Base-by-base conservation (phyloP, 1,284 basidiomycete genomes). In the Somion occarium region DNA sequence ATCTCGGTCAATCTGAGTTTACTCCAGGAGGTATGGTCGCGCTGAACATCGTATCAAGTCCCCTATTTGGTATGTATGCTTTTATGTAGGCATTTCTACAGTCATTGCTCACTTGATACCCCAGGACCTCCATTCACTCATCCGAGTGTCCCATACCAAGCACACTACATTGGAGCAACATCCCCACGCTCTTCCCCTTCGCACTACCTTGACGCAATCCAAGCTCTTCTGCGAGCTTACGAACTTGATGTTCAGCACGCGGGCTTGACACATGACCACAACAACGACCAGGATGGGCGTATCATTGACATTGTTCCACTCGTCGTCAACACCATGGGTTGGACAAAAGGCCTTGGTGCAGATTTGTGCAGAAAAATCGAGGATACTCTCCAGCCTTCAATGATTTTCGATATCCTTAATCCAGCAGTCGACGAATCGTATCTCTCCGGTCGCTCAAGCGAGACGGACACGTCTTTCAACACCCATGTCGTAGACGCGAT, bases 271-370 rank as follows among this genome's bases (percentile, higher is more conserved):
- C 41, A 49, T 9, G 44, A 60, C 2, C 46, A 55, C 2, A 67
- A 60, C 3, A 55, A 61, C 5, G 59, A 64, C 5, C 53, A 63
- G 3, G 62, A 72, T 19, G 57, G 59, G n/a, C 72, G 76, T 38
- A 75, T 83, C 44, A 56, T 61, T 1, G 80, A 84, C 50, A 53
- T 65, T n/a, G 76, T 91, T 3, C 96, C 96, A 0, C 79, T 99
- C 3, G 79, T 98, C 7, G 81, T 98, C 50, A 99, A 99, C 66
- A 98, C 92, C 0, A 95, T 96, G 81, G 96, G 96, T 1, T 99
- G 96, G 96, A 81, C 83, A 13, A 98, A 96, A 66, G 96, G 96
- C 1, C 80, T 98, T 1, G 96, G 96, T 1, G 86, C 85, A 18
- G 91, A 97, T 59, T 70, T 99, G 2, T 78, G 85, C 9, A 65